phyloP scores from a whole-genome alignment of 169 alveolate genomes.

The Cryptosporidium andersoni region DNA sequence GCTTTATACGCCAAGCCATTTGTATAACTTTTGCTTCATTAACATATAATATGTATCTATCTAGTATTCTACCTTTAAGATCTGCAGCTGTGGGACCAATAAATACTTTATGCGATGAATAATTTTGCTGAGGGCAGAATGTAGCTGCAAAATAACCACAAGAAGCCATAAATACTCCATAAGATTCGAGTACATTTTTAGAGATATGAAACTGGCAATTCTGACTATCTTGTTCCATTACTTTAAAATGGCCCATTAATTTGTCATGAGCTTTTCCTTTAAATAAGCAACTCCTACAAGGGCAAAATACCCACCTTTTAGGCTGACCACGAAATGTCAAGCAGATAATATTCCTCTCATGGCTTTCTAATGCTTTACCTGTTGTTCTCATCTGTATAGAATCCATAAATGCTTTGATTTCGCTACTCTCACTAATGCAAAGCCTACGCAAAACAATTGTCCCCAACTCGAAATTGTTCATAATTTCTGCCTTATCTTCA shows the following conservation, averaged over 20 bases:
- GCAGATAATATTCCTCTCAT: slow-evolving; percentile 56
- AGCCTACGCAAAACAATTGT: slow-evolving; percentile 55
- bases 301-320: slow-evolving; percentile 69
- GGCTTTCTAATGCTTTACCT: slow-evolving; percentile 67
- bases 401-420: slow-evolving; percentile 71
- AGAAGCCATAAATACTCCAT: slow-evolving; percentile 69
- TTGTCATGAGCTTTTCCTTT: slow-evolving; percentile 69
- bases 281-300: slow-evolving; percentile 69
- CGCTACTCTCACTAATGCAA: slow-evolving; percentile 65
- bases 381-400: slow-evolving; percentile 71
- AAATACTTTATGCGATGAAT: slow-evolving; percentile 65
- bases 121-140: slow-evolving; percentile 67
- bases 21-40: slow-evolving; percentile 71
- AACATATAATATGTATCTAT: slow-evolving; percentile 46
- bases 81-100: slow-evolving; percentile 68
- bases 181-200: slow-evolving; percentile 64
- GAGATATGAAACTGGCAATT: slow-evolving; percentile 54
- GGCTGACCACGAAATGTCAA: slow-evolving; percentile 66
- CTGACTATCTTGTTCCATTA: slow-evolving; percentile 64
- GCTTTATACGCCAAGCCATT: slow-evolving; percentile 70
- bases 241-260: slow-evolving; percentile 69
- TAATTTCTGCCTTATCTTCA: slow-evolving; percentile 42
- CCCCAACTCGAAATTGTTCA: slow-evolving; percentile 62
- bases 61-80: slow-evolving; percentile 66
- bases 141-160: slow-evolving; percentile 70